phyloP scores from a whole-genome alignment of 2,329 filamentous ascomycete species.

The Talaromyces sp. region DNA sequence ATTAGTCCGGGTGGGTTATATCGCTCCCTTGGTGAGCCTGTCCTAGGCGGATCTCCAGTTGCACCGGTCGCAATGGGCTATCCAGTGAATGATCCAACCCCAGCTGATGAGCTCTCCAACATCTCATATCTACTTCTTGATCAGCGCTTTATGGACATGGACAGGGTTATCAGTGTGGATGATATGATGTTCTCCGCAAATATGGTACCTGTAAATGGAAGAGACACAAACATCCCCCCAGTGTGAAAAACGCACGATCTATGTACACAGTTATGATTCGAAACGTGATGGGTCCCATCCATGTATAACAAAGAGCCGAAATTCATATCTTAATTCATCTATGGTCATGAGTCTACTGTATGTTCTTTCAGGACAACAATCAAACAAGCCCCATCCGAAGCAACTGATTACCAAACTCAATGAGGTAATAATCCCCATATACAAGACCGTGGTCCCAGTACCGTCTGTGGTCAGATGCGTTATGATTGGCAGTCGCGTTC shows the following conservation, averaged over 20 bases:
- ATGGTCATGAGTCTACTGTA: not conserved
- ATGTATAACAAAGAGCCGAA: too few relatives aligned
- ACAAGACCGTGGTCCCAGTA: slow-evolving; percentile 47
- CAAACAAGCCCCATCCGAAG: slow-evolving; percentile 28
- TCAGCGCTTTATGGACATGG: slow-evolving; percentile 14
- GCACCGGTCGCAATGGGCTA: not conserved
- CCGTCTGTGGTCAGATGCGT: slow-evolving; percentile 40
- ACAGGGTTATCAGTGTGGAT: slow-evolving; percentile 14
- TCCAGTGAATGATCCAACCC: not conserved
- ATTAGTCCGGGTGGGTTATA: not conserved
- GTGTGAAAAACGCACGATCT: too few relatives aligned
- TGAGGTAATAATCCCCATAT: slow-evolving; percentile 48
- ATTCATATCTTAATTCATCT: not conserved
- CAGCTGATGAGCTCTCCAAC: slow-evolving; percentile 7
- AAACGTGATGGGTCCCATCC: too few relatives aligned
- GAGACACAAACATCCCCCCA: too few relatives aligned
- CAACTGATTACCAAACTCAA: slow-evolving; percentile 48
- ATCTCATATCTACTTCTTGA: slow-evolving; percentile 10
- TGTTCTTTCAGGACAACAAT: not conserved
- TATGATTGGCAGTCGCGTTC: slow-evolving; percentile 46
- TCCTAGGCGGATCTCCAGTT: not conserved
- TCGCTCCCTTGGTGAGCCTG: not conserved
- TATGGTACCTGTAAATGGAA: not conserved
- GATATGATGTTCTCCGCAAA: slow-evolving; percentile 16
- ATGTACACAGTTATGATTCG: too few relatives aligned